A percentile compares a stretch with the other conserved stretches of the same genome.
Conservation (phyloP, 1,284 basidiomycete species). For the Boletus mariae region DNA sequence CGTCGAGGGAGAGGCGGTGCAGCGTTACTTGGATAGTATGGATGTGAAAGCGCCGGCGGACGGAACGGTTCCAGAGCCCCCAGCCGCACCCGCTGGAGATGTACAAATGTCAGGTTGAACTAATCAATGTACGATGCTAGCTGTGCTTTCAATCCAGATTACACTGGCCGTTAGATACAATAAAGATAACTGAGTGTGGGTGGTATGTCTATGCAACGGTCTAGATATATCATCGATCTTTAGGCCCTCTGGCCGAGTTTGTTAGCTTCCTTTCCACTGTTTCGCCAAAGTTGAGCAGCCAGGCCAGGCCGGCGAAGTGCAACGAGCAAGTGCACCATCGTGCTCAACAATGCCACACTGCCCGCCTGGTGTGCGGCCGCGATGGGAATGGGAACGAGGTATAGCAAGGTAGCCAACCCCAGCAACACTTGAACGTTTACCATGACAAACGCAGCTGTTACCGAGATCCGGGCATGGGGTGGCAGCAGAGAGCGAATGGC, state of each 20-base stretch:
- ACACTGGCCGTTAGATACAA: conserved; percentile 3
- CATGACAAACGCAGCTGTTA: conserved; percentile 72
- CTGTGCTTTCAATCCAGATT: conserved; percentile 5
- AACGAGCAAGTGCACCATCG: conserved; percentile 75
- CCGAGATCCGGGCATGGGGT: conserved; percentile 58
- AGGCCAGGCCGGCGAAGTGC: conserved; percentile 69
- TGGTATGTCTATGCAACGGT: conserved; percentile 15
- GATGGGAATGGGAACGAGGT: conserved; percentile 90
- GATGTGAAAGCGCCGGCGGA: conserved; percentile 53
- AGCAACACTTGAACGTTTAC: conserved; percentile 85
- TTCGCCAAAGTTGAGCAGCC: conserved; percentile 65
- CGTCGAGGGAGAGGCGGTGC: conserved; percentile 72
- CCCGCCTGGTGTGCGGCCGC: conserved; percentile 96
- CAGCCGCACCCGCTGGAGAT: conserved; percentile 48
- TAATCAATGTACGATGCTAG: conserved; percentile 16
- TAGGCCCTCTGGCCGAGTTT: conserved; percentile 8
- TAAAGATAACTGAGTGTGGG: conserved; percentile 27
- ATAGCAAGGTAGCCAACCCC: conserved; percentile 89
- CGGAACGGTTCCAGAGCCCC: conserved; percentile 36
- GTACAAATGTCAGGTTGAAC: conserved; percentile 74
- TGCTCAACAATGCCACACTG: conserved; percentile 84
- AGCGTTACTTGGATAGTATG: conserved; percentile 71
- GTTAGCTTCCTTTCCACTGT: conserved; percentile 27
- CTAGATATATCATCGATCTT: neutral
- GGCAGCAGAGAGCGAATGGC: conserved; percentile 63